Base-by-base conservation (phyloP, 306 rosid genomes). In the Hippophae rhamnoides region DNA sequence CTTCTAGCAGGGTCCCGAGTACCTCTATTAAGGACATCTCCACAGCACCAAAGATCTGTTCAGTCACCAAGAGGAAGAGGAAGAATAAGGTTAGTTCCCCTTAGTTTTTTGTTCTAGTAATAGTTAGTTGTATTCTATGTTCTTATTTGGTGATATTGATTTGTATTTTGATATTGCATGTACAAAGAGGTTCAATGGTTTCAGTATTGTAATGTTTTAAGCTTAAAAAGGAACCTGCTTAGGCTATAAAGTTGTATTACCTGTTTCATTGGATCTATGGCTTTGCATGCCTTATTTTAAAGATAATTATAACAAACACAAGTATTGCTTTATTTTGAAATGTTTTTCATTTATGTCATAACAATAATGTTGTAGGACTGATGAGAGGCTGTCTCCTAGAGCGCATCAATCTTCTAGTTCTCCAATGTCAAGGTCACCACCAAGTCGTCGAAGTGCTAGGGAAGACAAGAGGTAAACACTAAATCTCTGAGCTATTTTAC, bases 381-480 rank as follows among this genome's bases (percentile, higher is more conserved):
- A 45, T 58, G 75, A 81, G 64, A 78, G 62, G 27, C 52, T 54
- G 42, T 66, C 77, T 61, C 74, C 81, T 10, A 65, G 59, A 54
- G 54, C 71, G 26, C 65, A 10, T 27, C 73, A 61, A 64, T 73
- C 64, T 44, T 70, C 88, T 51, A 75, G 79, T 62, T 76, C 79
- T 56, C 31, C 41, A 58, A 56, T 25, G 25, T 54, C 87, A 59
- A 66, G 63, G 65, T 74, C 93, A 64, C 78, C 87, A 9, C 78
- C 87, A 9, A 72, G 49, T 49, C 69, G 57, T 38, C 74, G 82
- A 62, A 86, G 75, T 62, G 51, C 57, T 57, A 72, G 73, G 57
- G 85, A 65, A 62, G 81, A 77, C 60, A 71, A 79, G 71, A 84
- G 89, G 97, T 84, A 74, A 48, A 62, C 52, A 54, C 72, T 54